Evolutionary conservation across 176 grass and related monocot genomes (phyloP), one percentile per base, ranked within the genome.

Genomic region (Oryza coarctata): DNA sequence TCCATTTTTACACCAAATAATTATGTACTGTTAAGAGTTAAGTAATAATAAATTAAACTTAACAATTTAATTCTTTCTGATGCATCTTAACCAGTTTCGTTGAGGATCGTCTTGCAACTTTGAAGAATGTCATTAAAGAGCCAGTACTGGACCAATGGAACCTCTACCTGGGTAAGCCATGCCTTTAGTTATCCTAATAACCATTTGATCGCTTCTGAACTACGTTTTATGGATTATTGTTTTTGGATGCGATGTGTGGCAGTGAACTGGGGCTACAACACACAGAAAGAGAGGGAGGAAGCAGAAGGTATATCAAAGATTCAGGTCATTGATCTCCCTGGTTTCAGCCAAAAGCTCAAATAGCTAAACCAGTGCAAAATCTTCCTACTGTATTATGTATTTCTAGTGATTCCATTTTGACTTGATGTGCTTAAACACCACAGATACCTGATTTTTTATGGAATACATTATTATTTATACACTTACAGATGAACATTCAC

Each of bases 221-320:
- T 66, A 66, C 5, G 78, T 34, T 78, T 8, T 45, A 41, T 33
- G 2, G 7, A 3, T 83, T 8, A 55, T 72, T 72, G 3, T 78
- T 78, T 63, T 27, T 2, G 41, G 25, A 78, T 22, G 31, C 25
- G 6, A 13, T 72, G 66, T 84, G 82, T 40, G 68, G 55, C 85
- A 94, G 94, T 88, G 6, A 92, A 82, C 75, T 97, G 94, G 94
- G 94, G 94, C 82, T 97, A 94, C 80, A 94, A 97, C 84, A 97
- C 92, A 52, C 73, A 70, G 18, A 83, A 58, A 77, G 94, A 97
- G 58, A 87, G 89, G 90, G 82, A 88, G 7, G 89, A 94, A 80
- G 92, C 92, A 50, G 70, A 74, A 76, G 70, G 64, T 45, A 83
- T 87, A 64, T 47, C 88, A 39, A 92, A 87, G 81, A 85, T 97